Evolutionary conservation across 164 flowering plant species (phyloP).

Genomic region (Cinnamomum chago): DNA sequence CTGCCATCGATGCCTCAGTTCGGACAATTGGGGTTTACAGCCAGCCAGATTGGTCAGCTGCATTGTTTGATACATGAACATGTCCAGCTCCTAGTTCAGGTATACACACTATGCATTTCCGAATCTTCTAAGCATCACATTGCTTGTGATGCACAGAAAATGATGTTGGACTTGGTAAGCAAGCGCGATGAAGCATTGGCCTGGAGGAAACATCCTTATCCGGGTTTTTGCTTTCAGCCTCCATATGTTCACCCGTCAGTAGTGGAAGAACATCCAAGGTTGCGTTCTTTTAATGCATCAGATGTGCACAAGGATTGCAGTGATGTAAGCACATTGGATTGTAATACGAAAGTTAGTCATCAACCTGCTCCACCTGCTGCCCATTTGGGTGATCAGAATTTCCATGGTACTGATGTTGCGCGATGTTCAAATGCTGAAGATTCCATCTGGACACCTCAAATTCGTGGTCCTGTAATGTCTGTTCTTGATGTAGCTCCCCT

Average conservation of each 20-base stretch:
- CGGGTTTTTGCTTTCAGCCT: slow-evolving; percentile 49
- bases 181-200: slow-evolving; percentile 54
- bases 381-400: slow-evolving; percentile 18
- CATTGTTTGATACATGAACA: slow-evolving; percentile 86
- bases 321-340: not conserved
- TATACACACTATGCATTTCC: slow-evolving; percentile 66
- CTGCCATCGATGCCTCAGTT: slow-evolving; percentile 26
- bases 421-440: slow-evolving; percentile 15
- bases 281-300: not conserved
- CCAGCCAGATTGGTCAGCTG: slow-evolving; percentile 82
- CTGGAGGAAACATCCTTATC: slow-evolving; percentile 48
- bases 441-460: slow-evolving; percentile 52
- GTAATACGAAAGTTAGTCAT: not conserved
- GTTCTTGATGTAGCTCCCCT: slow-evolving; percentile 88
- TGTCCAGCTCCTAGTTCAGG: slow-evolving; percentile 88
- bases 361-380: not conserved
- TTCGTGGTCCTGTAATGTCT: slow-evolving; percentile 49
- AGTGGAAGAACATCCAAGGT: slow-evolving; percentile 23
- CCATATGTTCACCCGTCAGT: slow-evolving; percentile 54
- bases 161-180: slow-evolving; percentile 57
- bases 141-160: slow-evolving; percentile 50
- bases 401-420: slow-evolving; percentile 16
- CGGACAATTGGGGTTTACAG: slow-evolving; percentile 50
- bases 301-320: not conserved
- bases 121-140: slow-evolving; percentile 64